phyloP scores from a whole-genome alignment of 192 early-diverging fungal genomes.

The Lunasporangiospora selenospora region DNA sequence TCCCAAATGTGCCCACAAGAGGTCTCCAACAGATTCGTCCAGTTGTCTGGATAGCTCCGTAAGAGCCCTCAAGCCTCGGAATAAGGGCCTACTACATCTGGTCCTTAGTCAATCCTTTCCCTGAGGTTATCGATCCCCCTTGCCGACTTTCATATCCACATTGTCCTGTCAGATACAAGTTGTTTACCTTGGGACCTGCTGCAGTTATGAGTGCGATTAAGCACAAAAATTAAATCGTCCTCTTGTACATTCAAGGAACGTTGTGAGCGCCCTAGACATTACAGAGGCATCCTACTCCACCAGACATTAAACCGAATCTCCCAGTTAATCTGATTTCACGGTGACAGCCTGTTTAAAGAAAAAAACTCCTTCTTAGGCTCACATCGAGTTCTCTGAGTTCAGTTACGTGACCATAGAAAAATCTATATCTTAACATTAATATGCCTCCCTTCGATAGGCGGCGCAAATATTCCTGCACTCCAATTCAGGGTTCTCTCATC shows the following conservation, averaged over 20 bases:
- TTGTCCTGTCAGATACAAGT: slow-evolving; percentile 87
- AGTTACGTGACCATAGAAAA: too few relatives aligned
- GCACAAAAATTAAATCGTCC: too few relatives aligned
- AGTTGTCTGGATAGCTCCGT: slow-evolving; percentile 9
- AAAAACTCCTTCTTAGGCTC: slow-evolving; percentile 77
- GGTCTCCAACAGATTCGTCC: slow-evolving; percentile 52
- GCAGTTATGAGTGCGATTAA: slow-evolving; percentile 82
- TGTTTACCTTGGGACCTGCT: slow-evolving; percentile 83
- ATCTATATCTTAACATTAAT: too few relatives aligned
- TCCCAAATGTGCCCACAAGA: slow-evolving; percentile 46
- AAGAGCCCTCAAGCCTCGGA: too few relatives aligned
- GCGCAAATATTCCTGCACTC: too few relatives aligned
- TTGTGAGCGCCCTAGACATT: slow-evolving; percentile 66
- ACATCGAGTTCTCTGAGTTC: too few relatives aligned
- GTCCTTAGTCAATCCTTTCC: slow-evolving; percentile 87
- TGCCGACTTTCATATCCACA: slow-evolving; percentile 87
- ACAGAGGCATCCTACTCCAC: slow-evolving; percentile 59
- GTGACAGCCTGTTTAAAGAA: slow-evolving; percentile 69
- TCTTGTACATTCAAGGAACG: too few relatives aligned
- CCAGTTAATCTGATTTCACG: slow-evolving; percentile 71
- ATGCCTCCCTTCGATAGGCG: too few relatives aligned
- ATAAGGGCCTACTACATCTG: slow-evolving; percentile 56
- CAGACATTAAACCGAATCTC: slow-evolving; percentile 61
- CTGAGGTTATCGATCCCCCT: slow-evolving; percentile 87
- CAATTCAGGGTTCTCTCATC: too few relatives aligned